These are phyloP conservation scores for Acanthamoeba castellanii DNA, from an alignment of 208 protist genomes.

Conservation along the genomic window DNA sequence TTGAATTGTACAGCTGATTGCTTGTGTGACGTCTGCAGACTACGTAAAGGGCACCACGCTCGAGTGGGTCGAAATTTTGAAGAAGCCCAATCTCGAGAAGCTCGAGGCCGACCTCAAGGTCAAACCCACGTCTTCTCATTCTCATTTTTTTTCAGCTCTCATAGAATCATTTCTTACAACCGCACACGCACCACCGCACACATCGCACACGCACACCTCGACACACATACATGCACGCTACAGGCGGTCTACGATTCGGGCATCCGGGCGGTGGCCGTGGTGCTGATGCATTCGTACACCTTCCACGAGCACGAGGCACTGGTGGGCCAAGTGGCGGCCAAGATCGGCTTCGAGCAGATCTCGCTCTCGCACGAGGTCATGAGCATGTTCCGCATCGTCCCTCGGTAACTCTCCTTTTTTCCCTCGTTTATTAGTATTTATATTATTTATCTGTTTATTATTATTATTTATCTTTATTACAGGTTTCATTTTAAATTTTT, in stretches of 20 bases:
- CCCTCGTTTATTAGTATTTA: neutral
- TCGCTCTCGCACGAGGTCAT: conserved; percentile 94
- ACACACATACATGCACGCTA: neutral
- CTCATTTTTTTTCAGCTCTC: neutral
- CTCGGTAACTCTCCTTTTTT: conserved; percentile 39
- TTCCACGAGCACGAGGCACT: conserved; percentile 92
- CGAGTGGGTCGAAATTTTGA: conserved; percentile 91
- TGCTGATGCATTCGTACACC: conserved; percentile 95
- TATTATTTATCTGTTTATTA: too few species aligned
- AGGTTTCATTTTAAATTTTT: neutral
- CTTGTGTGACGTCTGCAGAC: neutral
- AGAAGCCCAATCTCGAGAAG: conserved; percentile 85
- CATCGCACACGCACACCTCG: too few species aligned
- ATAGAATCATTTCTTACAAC: too few species aligned
- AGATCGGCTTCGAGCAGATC: conserved; percentile 94
- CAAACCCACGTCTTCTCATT: neutral
- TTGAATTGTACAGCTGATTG: neutral
- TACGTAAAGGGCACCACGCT: conserved; percentile 82
- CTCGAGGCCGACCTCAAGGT: conserved; percentile 76
- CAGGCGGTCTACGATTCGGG: conserved; percentile 88
- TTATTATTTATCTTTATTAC: too few species aligned
- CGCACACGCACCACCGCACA: too few species aligned
- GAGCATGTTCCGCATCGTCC: conserved; percentile 94
- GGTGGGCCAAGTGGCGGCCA: conserved; percentile 91
- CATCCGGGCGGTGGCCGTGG: conserved; percentile 93